Percentiles rank a stretch among this genome's conserved stretches.
These are phyloP conservation scores for Paraurostyla sp. DNA, from an alignment of 73 alveolate genomes.

Conservation along the genomic window DNA sequence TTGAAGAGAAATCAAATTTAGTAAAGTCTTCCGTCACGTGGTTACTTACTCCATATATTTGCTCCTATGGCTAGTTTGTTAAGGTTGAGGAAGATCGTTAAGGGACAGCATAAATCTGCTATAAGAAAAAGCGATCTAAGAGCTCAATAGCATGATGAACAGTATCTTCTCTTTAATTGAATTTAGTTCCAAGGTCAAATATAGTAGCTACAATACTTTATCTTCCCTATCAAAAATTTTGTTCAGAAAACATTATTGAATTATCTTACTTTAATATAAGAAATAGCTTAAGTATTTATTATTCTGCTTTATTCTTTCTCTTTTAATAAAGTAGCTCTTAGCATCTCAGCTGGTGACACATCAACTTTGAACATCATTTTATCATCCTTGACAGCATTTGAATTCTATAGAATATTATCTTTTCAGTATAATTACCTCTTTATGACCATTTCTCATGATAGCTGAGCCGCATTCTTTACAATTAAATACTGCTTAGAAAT, in stretches of 20 bases:
- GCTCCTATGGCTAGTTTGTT: neutral
- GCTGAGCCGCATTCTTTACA: neutral
- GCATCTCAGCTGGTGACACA: constrained; percentile 27
- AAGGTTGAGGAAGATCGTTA: neutral
- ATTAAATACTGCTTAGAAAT: neutral
- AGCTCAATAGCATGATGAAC: constrained; percentile 36
- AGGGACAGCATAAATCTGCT: neutral
- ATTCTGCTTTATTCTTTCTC: neutral
- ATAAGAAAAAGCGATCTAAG: constrained; percentile 29
- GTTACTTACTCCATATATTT: neutral
- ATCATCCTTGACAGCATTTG: constrained; percentile 26
- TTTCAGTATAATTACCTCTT: neutral
- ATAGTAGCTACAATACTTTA: neutral
- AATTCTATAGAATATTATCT: no score
- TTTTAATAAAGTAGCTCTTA: neutral
- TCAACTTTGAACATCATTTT: neutral
- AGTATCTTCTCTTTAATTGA: constrained; percentile 36
- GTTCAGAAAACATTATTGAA: neutral
- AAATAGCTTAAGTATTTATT: neutral
- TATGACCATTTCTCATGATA: neutral
- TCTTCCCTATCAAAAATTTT: neutral
- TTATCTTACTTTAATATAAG: neutral
- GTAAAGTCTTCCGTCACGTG: neutral
- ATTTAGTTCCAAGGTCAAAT: constrained; percentile 19
- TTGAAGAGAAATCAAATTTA: neutral